Base-by-base conservation (phyloP, 352 stramenopile genomes). In the Pythium chondricola region DNA sequence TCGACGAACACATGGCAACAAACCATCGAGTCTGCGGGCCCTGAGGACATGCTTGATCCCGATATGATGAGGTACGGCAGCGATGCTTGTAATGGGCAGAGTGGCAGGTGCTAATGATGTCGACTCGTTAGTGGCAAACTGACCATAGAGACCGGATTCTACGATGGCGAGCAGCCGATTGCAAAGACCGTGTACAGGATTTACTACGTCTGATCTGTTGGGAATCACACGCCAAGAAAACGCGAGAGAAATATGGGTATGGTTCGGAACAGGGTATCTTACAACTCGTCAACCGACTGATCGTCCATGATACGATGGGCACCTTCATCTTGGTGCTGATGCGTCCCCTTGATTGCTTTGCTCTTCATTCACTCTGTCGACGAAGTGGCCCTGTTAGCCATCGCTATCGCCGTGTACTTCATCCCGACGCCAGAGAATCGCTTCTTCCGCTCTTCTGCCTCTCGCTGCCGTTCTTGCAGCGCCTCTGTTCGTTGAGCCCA, bases 1-100 rank as follows among this genome's bases (percentile, higher is more conserved):
- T 97, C 88, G 17, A 98, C 87, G 11, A 98, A 98, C 63, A 91
- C 76, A 10, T 98, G 93, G 93, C 88, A 98, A 58, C 90, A 98
- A 52, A 97, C 88, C 4, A 98, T 98, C 44, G 84, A 96, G 44
- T 77, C 89, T 1, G 89, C 88, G 0, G 81, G 81, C 2, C 57
- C 85, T 8, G 85, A 91, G 26, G 84, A 93, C 54, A 97, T 97
- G 83, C 67, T 97, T 4, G 71, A 88, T 44, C 71, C 87, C 0
- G 71, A 93, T 18, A 33, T 75, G 17, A 90, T 96, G 48, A 93
- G 77, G 81, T 95, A 48, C 38, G 49, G 26, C 37, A 13, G 24
- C 25, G 2, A 18, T 43, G 45, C 6, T 45, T 32, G 10, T 16
- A 25, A 11, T 6, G 16, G 4, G 32, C 43, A 40, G 17, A 11